Percentiles rank a stretch among this genome's conserved stretches.
Conservation (phyloP, 2,329 filamentous ascomycete genomes). For the Daldinia eschscholtzii region DNA sequence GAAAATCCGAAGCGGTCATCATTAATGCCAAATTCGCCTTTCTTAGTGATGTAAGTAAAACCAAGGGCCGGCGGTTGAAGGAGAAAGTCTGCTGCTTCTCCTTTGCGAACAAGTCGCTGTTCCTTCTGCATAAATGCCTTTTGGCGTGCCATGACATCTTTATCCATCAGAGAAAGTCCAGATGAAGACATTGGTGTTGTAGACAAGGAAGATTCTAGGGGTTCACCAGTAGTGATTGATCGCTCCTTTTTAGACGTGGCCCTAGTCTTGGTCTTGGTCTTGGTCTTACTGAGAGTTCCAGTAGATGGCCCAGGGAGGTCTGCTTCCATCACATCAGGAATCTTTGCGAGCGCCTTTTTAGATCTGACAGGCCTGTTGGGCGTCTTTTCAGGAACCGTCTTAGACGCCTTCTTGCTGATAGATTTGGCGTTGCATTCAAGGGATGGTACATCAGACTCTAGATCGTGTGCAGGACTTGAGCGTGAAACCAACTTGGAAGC, state of each 20-base stretch:
- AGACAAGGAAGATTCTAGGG: neutral
- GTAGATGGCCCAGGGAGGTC: neutral
- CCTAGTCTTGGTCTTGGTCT: too few relatives aligned
- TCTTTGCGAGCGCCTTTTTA: neutral
- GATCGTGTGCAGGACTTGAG: neutral
- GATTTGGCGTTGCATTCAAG: neutral
- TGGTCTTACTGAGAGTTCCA: neutral
- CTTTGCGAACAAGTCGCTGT: neutral
- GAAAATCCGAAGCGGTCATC: constrained; percentile 1
- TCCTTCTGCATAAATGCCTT: constrained; percentile 5
- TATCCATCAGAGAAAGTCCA: neutral
- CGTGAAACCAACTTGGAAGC: neutral
- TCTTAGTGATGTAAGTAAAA: constrained; percentile 3
- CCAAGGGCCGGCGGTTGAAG: neutral
- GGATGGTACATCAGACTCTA: neutral
- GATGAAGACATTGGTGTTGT: neutral
- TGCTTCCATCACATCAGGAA: neutral
- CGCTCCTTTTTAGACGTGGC: neutral
- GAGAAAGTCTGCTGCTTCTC: neutral
- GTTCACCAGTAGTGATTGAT: neutral
- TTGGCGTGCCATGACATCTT: neutral
- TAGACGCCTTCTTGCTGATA: neutral
- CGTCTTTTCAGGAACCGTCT: neutral
- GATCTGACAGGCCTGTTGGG: neutral
- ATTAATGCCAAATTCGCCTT: neutral